These are phyloP conservation scores for Aspergillus fumigatiaffinis DNA, from an alignment of 2,329 filamentous ascomycete species.

Conservation along the genomic window DNA sequence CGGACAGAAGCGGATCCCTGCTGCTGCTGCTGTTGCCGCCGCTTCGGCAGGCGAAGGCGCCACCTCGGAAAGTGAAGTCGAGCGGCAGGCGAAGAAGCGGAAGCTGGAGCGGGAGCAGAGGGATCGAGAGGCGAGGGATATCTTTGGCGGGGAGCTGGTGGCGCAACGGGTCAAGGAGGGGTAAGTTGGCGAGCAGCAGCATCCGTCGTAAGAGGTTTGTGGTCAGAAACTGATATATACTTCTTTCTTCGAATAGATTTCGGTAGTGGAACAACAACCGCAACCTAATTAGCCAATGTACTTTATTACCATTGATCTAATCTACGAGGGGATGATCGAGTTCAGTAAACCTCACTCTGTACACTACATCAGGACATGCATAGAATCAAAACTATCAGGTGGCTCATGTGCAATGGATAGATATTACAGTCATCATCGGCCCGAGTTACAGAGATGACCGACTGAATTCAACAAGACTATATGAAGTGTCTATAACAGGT, in stretches of 20 bases:
- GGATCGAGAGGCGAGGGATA: conserved; percentile 21
- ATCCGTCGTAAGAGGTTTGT: background rate
- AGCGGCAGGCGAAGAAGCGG: conserved; percentile 39
- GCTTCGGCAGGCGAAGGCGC: conserved; percentile 18
- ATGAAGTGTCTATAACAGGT: conserved; percentile 7
- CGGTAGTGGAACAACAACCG: background rate
- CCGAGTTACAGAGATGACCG: background rate
- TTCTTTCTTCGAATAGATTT: background rate
- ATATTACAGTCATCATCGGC: background rate
- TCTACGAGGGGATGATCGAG: too few species aligned
- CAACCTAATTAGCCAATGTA: background rate
- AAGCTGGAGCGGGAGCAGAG: conserved; percentile 30
- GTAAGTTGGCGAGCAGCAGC: background rate
- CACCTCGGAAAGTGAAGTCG: conserved; percentile 34
- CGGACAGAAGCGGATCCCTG: conserved; percentile 40
- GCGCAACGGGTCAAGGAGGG: conserved; percentile 28
- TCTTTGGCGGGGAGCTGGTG: conserved; percentile 38
- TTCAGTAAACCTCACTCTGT: too few species aligned
- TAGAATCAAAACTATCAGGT: too few species aligned
- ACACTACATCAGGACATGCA: background rate
- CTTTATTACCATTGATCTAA: background rate
- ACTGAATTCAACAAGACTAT: background rate
- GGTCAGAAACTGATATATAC: background rate
- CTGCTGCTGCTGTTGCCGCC: conserved; percentile 26
- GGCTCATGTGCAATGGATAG: background rate